These are phyloP conservation scores for Sphagnurus paluster DNA, from an alignment of 1,284 basidiomycete species.

Conservation along the genomic window DNA sequence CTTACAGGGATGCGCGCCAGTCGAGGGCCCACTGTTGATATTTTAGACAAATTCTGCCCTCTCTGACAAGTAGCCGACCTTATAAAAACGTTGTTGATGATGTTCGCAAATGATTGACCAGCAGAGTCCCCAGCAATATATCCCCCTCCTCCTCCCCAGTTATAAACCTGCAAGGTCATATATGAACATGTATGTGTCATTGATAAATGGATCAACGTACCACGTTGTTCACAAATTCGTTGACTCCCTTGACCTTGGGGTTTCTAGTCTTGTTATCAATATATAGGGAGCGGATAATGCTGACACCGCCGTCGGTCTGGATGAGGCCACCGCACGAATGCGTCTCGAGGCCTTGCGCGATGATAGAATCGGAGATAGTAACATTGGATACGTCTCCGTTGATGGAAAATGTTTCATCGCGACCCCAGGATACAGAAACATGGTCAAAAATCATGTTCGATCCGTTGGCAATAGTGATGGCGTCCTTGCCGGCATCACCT, in stretches of 20 bases:
- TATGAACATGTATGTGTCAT: background rate
- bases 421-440: slow-evolving; percentile 37
- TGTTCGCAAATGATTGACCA: slow-evolving; percentile 34
- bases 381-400: slow-evolving; percentile 38
- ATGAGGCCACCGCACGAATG: slow-evolving; percentile 39
- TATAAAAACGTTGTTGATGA: slow-evolving; percentile 37
- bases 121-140: slow-evolving; percentile 39
- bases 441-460: slow-evolving; percentile 40
- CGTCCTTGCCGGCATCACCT: slow-evolving; percentile 38
- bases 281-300: slow-evolving; percentile 36
- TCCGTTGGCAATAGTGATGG: slow-evolving; percentile 36
- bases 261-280: slow-evolving; percentile 40
- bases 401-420: slow-evolving; percentile 39
- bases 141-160: slow-evolving; percentile 36
- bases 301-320: slow-evolving; percentile 37
- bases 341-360: slow-evolving; percentile 36
- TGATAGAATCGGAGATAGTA: slow-evolving; percentile 37
- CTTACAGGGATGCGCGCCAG: slow-evolving; percentile 28
- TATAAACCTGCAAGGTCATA: slow-evolving; percentile 27
- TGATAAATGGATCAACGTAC: slow-evolving; percentile 17
- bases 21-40: slow-evolving; percentile 18
- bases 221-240: slow-evolving; percentile 39
- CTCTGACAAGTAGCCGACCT: slow-evolving; percentile 19
- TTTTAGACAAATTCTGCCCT: background rate
- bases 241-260: slow-evolving; percentile 39